phyloP scores from a whole-genome alignment of 768 basidiomycete genomes.

The Sporobolomyces roseus region DNA sequence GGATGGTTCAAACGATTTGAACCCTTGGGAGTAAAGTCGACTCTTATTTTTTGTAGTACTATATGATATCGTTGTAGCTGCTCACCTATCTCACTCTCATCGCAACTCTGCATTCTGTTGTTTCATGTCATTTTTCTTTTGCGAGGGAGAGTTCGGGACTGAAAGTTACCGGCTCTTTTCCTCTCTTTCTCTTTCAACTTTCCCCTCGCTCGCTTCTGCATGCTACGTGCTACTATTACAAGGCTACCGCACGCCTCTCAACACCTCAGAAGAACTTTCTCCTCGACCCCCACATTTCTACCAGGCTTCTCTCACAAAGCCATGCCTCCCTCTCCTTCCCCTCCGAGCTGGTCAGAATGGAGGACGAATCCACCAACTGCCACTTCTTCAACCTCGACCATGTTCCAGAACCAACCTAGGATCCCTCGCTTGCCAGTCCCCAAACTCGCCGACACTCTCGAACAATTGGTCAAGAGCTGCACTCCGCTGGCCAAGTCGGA shows the following conservation, averaged over 20 bases:
- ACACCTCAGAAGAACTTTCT: too few species aligned
- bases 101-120: background rate
- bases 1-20: background rate
- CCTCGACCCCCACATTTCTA: background rate
- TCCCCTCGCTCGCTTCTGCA: background rate
- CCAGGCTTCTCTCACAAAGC: background rate
- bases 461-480: conserved; percentile 81
- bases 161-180: background rate
- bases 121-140: too few species aligned
- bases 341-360: conserved; percentile 26
- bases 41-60: background rate
- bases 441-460: conserved; percentile 67
- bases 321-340: background rate
- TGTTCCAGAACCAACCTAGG: conserved; percentile 43
- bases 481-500: conserved; percentile 66
- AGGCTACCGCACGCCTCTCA: too few species aligned
- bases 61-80: too few species aligned
- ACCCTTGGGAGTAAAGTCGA: conserved; percentile 19
- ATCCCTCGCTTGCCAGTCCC: conserved; percentile 70
- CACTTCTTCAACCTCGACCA: conserved; percentile 25
- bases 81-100: background rate
- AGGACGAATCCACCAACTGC: conserved; percentile 21
- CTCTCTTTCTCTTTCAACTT: background rate
- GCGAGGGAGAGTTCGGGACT: too few species aligned
- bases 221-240: too few species aligned